Base-by-base conservation (phyloP, 2,329 filamentous ascomycete genomes). In the Fusarium sp. region DNA sequence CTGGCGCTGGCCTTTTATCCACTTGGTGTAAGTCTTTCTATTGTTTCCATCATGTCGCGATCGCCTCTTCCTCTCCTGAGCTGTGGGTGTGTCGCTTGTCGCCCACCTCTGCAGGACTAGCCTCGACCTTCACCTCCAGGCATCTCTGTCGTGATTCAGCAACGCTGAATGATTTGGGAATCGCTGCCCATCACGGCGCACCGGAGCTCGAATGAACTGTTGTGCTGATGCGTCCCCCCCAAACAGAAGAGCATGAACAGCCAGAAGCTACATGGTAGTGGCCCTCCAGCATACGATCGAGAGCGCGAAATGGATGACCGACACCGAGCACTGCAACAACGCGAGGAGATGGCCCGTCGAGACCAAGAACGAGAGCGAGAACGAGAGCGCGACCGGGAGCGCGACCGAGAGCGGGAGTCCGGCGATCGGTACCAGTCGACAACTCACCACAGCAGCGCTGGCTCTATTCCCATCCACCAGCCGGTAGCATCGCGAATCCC, bases 381-480 rank as follows among this genome's bases (percentile, higher is more conserved):
- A 71, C 87, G 91, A 70, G 91, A 94, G 74, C 88, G 92, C 79
- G 92, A 94, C 70, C 79, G 80, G 64, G 81, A 83, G 67, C 79
- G 81, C 72, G 81, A 83, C 63, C 81, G 91, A 76, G 91, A 93
- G 74, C 88, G 92, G 80, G 92, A 94, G 73, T 85, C 89, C 67
- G 87, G 89, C 80, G 91, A 92, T 49, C 89, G 90, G 60, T 92
- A 91, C 78, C 92, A 92, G 76, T 88, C 93, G 69, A 91, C 92
- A 29, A 81, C 81, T 70, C 94, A 96, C 79, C 95, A 98, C 82
- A 96, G 93, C 83, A 95, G 94, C 79, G 92, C 94, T 42, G 94
- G 93, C 66, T 94, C 95, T 4, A 94, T 98, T 63, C 94, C 95
- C 63, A 92, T 98, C 77, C 96, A 98, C 83, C 96, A 98, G 82